phyloP scores from a whole-genome alignment of 768 basidiomycete species.

The Mycena capillaripes region DNA sequence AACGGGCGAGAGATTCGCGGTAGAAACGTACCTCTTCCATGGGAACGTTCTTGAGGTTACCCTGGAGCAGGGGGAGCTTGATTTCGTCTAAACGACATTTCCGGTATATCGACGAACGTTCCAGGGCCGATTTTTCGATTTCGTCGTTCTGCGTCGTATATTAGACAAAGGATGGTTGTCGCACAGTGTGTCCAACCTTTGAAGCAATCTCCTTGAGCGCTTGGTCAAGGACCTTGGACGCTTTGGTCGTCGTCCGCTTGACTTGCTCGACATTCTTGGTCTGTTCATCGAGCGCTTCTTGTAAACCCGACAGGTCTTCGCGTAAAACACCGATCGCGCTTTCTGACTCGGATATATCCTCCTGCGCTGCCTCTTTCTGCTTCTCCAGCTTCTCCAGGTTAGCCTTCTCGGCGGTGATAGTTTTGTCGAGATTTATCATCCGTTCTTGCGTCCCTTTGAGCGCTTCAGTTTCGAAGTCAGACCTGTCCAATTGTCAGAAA shows the following conservation, averaged over 20 bases:
- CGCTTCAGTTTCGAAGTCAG: conserved; percentile 87
- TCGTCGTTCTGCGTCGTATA: conserved; percentile 76
- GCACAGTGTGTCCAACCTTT: conserved; percentile 62
- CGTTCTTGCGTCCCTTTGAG: conserved; percentile 76
- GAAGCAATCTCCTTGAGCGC: conserved; percentile 91
- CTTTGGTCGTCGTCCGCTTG: conserved; percentile 77
- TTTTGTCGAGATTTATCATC: conserved; percentile 64
- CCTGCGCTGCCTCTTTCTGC: conserved; percentile 67
- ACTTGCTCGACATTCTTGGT: conserved; percentile 81
- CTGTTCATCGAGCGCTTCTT: conserved; percentile 79
- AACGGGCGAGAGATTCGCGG: background rate
- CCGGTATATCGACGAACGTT: conserved; percentile 89
- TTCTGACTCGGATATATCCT: conserved; percentile 73
- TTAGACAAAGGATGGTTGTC: conserved; percentile 41
- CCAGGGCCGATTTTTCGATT: conserved; percentile 89
- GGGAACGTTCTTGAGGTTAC: conserved; percentile 87
- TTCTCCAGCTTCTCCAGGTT: conserved; percentile 67
- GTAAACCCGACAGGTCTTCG: conserved; percentile 71
- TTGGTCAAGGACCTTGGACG: conserved; percentile 85
- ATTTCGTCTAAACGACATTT: conserved; percentile 96
- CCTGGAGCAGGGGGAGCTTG: conserved; percentile 80
- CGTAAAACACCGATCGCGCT: conserved; percentile 68
- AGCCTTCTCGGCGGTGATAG: conserved; percentile 64
- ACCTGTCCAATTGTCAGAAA: conserved; percentile 57
- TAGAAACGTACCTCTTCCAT: conserved; percentile 86